Evolutionary conservation across 1,284 basidiomycete genomes (phyloP), one percentile per base, ranked within the genome.

Genomic region (Cutaneotrichosporon daszewskae): DNA sequence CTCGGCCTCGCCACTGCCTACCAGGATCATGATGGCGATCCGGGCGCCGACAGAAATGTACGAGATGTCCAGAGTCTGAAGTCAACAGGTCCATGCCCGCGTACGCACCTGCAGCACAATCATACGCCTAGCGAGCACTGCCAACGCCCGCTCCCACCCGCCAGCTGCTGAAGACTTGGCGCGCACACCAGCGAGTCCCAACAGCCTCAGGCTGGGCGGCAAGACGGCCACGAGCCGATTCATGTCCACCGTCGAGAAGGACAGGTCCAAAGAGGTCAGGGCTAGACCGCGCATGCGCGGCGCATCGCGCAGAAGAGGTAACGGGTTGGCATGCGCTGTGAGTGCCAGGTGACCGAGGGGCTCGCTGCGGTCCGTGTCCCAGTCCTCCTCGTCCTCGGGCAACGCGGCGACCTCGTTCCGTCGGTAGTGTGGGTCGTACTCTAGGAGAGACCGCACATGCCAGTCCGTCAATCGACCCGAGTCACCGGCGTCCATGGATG

Each of bases 261-360:
- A 53, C 7, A 67, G 49, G 45, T 67, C 60, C 32, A 67, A 40
- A 2, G 59, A 62, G 5, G 54, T 59, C 8, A 64, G 45, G 3
- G 59, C 39, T 24, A 55, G 40, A 3, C 39, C 16, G 3, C 41
- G 32, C 12, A 49, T 22, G 27, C 31, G 27, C 6, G 53, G 50
- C 4, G 57, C 20, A 25, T 53, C 46, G 10, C 54, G 51, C 1
- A 67, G 47, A 22, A 67, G 24, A 0, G 45, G 32, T 5, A 48
- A 29, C 2, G 65, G 62, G 12, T 45, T 40, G 0, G 63, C 45
- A 33, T 65, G 60, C 12, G 51, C 32, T 0, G 57, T 58, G 13
- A 65, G 38, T 2, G 59, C 40, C 3, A 67, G 49, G 27, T 61
- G 55, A 6, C 51, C 32, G 18, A 62, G 42, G 3, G 49, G 26